A percentile compares a stretch with the other conserved stretches of the same genome.
Evolutionary conservation across 2,329 filamentous ascomycete genomes (phyloP).

Genomic region (Diaporthe sp.): DNA sequence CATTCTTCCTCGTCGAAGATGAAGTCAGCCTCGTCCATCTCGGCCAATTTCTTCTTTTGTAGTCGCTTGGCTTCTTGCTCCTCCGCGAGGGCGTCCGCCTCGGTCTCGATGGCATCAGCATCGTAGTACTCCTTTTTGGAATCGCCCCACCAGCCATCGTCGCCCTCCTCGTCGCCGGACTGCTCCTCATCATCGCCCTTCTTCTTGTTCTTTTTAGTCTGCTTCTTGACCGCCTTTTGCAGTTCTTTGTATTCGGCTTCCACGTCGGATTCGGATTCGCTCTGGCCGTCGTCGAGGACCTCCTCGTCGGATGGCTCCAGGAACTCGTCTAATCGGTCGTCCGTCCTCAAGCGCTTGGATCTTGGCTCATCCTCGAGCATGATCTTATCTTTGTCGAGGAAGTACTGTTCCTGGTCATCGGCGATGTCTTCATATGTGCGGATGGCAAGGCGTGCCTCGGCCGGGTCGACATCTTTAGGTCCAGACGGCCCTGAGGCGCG

Average conservation of each 20-base stretch:
- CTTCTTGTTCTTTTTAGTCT: constrained; percentile 56
- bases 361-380: constrained; percentile 85
- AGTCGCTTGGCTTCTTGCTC: constrained; percentile 90
- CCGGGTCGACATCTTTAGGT: constrained; percentile 67
- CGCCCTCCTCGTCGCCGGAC: constrained; percentile 68
- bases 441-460: constrained; percentile 74
- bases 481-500: constrained; percentile 62
- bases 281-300: constrained; percentile 53
- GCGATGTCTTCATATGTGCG: constrained; percentile 86
- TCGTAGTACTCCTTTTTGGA: constrained; percentile 94
- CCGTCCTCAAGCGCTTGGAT: constrained; percentile 81
- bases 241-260: constrained; percentile 43
- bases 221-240: constrained; percentile 39
- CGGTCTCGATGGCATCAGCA: constrained; percentile 79
- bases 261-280: constrained; percentile 46
- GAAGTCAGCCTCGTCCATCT: constrained; percentile 93
- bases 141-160: constrained; percentile 85
- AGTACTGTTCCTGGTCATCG: constrained; percentile 95
- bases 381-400: constrained; percentile 87
- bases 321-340: constrained; percentile 75
- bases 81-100: constrained; percentile 84
- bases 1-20: constrained; percentile 93
- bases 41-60: constrained; percentile 90
- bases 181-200: constrained; percentile 66
- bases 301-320: constrained; percentile 75